phyloP scores from a whole-genome alignment of 75 land plant species.

The Pinus taeda region DNA sequence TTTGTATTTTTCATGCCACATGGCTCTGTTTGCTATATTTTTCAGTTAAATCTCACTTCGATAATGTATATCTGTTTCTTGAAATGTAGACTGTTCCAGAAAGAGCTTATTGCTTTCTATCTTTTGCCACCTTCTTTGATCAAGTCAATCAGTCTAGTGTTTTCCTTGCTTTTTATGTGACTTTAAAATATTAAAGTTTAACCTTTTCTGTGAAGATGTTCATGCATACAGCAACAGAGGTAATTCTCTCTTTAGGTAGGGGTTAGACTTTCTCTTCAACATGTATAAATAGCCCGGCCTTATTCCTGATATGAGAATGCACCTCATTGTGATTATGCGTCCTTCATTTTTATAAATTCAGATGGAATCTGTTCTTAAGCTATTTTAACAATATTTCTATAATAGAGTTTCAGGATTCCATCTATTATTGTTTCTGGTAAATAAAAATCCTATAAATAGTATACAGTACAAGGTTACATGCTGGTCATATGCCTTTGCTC shows the following conservation, averaged over 20 bases:
- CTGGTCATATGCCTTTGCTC: no score
- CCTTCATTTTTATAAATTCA: not conserved
- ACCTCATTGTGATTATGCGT: not conserved
- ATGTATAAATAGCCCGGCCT: not conserved
- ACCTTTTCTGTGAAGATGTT: not conserved
- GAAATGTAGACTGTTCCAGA: not conserved
- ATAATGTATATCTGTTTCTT: not conserved
- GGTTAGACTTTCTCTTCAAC: not conserved
- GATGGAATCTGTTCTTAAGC: no score
- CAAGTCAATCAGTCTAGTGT: not conserved
- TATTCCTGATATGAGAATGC: not conserved
- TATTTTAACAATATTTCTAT: no score
- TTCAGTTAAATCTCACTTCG: not conserved
- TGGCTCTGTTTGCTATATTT: not conserved
- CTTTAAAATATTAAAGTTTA: not conserved
- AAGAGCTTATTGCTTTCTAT: not conserved
- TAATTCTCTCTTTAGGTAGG: not conserved
- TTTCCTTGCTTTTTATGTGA: not conserved
- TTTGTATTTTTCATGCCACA: slow-evolving; percentile 7
- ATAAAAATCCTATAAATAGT: no score
- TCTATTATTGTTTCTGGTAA: no score
- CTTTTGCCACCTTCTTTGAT: not conserved
- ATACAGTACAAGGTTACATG: no score
- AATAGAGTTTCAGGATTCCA: no score
- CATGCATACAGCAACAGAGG: not conserved